phyloP scores from a whole-genome alignment of 2,329 filamentous ascomycete species.

The Rugonectria rugulosa region DNA sequence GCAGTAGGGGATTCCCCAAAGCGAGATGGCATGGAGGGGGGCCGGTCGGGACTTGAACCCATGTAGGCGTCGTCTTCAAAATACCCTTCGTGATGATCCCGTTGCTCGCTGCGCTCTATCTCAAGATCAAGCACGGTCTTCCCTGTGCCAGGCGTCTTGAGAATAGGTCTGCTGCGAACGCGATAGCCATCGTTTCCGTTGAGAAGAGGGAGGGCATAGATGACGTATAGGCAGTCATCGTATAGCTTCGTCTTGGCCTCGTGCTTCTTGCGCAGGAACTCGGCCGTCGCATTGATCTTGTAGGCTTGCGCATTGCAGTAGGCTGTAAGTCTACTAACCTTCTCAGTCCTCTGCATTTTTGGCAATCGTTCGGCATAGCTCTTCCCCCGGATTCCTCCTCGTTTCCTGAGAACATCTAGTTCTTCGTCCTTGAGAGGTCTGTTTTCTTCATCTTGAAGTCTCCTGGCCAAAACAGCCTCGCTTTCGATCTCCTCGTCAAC shows the following conservation, averaged over 20 bases:
- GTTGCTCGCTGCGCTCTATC: slow-evolving; percentile 90
- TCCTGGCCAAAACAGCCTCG: slow-evolving; percentile 46
- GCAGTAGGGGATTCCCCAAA: slow-evolving; percentile 42
- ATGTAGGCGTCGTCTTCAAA: slow-evolving; percentile 75
- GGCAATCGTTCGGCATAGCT: slow-evolving; percentile 93
- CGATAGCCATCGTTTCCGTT: slow-evolving; percentile 87
- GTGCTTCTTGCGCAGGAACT: slow-evolving; percentile 88
- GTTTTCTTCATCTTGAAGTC: slow-evolving; percentile 64
- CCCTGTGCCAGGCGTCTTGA: slow-evolving; percentile 88
- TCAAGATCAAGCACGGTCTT: slow-evolving; percentile 93
- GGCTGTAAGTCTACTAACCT: slow-evolving; percentile 88
- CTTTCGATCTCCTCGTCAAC: slow-evolving; percentile 66
- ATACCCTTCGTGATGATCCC: slow-evolving; percentile 92
- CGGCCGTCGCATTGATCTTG: slow-evolving; percentile 86
- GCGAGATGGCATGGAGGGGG: slow-evolving; percentile 39
- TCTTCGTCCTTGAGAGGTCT: slow-evolving; percentile 73
- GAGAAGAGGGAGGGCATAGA: slow-evolving; percentile 90
- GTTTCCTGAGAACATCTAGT: slow-evolving; percentile 67
- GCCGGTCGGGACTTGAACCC: slow-evolving; percentile 43
- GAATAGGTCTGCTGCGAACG: slow-evolving; percentile 85
- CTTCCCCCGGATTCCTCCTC: slow-evolving; percentile 74
- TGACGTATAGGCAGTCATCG: slow-evolving; percentile 95
- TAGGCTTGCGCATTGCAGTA: slow-evolving; percentile 97
- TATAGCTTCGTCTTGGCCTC: slow-evolving; percentile 94
- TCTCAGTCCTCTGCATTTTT: slow-evolving; percentile 86